phyloP scores from a whole-genome alignment of 75 land plant species.

The Cryptomeria japonica region DNA sequence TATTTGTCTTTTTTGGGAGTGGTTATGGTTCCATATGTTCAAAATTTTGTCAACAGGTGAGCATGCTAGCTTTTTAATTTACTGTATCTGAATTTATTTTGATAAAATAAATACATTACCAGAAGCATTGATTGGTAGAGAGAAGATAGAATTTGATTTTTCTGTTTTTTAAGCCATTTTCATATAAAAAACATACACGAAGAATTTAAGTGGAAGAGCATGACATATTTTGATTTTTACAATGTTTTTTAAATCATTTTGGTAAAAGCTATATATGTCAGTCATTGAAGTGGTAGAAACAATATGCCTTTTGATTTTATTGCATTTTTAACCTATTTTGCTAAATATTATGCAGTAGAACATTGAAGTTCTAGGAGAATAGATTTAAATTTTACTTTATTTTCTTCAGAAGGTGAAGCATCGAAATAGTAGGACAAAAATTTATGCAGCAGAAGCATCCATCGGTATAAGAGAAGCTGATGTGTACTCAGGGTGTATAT shows the following conservation, averaged over 20 bases:
- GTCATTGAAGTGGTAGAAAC: neutral
- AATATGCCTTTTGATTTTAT: neutral
- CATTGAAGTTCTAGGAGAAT: neutral
- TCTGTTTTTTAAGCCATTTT: too few species aligned
- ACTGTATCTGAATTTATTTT: too few species aligned
- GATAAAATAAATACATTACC: too few species aligned
- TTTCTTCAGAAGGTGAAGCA: neutral
- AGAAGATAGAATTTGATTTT: too few species aligned
- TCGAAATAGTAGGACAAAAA: too few species aligned
- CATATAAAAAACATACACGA: neutral
- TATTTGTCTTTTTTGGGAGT: too few species aligned
- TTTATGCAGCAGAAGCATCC: neutral
- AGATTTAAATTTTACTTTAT: neutral
- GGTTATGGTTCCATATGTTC: too few species aligned
- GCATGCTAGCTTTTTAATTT: too few species aligned
- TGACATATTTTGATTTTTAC: neutral
- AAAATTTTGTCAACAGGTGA: too few species aligned
- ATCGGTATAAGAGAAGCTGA: neutral
- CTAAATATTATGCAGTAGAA: neutral
- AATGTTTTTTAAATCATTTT: too few species aligned
- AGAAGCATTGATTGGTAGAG: too few species aligned
- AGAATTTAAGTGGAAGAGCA: neutral
- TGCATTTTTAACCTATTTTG: neutral
- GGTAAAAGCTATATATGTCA: neutral
- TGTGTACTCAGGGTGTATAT: neutral